Conservation (phyloP, 176 grass and related monocot species). For the Cocos nucifera region DNA sequence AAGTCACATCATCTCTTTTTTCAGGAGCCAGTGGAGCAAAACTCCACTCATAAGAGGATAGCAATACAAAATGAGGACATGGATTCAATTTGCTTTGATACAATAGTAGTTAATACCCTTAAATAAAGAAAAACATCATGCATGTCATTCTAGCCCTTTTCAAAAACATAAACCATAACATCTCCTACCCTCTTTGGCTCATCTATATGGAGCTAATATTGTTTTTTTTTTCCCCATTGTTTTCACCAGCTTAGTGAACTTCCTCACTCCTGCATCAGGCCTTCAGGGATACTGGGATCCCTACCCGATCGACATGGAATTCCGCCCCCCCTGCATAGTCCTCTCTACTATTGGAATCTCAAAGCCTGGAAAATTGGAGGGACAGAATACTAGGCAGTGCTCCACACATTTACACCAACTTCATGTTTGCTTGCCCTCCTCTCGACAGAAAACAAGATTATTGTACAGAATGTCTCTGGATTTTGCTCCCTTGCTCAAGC, state of each 20-base stretch:
- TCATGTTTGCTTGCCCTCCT: slow-evolving; percentile 84
- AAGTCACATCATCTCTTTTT: too few species aligned
- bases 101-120: too few species aligned
- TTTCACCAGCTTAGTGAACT: slow-evolving; percentile 68
- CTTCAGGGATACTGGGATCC: slow-evolving; percentile 96
- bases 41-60: too few species aligned
- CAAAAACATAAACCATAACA: too few species aligned
- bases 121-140: too few species aligned
- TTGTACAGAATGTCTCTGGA: slow-evolving; percentile 86
- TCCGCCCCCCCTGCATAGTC: slow-evolving; percentile 87
- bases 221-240: too few species aligned
- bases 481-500: slow-evolving; percentile 94
- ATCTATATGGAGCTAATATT: too few species aligned
- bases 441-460: slow-evolving; percentile 85
- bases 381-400: slow-evolving; percentile 65
- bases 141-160: too few species aligned
- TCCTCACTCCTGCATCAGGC: slow-evolving; percentile 82
- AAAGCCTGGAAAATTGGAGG: slow-evolving; percentile 86
- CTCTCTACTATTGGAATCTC: slow-evolving; percentile 92
- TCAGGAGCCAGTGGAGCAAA: too few species aligned
- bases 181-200: too few species aligned
- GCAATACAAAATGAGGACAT: too few species aligned
- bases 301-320: slow-evolving; percentile 97
- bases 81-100: too few species aligned
- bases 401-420: slow-evolving; percentile 89